Evolutionary conservation across 306 rosid species (phyloP).

Genomic region (Casuarina cunninghamiana): DNA sequence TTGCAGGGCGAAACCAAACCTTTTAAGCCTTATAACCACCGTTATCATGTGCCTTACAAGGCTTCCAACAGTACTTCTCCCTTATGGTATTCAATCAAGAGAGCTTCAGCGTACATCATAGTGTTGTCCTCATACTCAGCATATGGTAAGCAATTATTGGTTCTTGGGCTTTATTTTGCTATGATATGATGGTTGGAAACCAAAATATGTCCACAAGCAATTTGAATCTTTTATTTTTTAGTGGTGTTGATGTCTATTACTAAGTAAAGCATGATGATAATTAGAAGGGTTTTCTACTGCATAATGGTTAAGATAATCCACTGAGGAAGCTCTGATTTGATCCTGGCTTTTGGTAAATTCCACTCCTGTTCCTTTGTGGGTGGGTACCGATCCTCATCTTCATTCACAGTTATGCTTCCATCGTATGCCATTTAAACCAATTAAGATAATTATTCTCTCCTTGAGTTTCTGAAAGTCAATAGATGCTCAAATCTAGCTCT

Average conservation of each 20-base stretch:
- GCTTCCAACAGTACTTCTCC: conserved; percentile 54
- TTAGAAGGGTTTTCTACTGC: neutral
- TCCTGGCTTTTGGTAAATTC: neutral
- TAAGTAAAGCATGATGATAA: neutral
- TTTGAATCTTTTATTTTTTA: neutral
- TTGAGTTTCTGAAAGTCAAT: too few relatives aligned
- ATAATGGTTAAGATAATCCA: neutral
- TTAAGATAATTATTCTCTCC: neutral
- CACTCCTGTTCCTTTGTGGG: neutral
- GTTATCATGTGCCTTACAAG: conserved; percentile 46
- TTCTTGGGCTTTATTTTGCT: neutral
- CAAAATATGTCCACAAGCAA: neutral
- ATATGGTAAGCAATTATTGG: conserved; percentile 38
- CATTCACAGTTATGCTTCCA: neutral
- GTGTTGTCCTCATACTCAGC: conserved; percentile 74
- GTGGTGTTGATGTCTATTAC: neutral
- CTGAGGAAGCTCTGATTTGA: neutral
- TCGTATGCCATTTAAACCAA: neutral
- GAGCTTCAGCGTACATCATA: conserved; percentile 74
- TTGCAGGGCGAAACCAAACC: conserved; percentile 63
- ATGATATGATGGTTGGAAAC: neutral
- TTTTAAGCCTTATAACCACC: conserved; percentile 56
- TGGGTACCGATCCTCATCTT: neutral
- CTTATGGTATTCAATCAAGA: conserved; percentile 68
- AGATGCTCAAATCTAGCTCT: too few relatives aligned